A percentile compares a stretch with the other conserved stretches of the same genome.
phyloP scores from a whole-genome alignment of 306 rosid species.

The Comarum palustre region DNA sequence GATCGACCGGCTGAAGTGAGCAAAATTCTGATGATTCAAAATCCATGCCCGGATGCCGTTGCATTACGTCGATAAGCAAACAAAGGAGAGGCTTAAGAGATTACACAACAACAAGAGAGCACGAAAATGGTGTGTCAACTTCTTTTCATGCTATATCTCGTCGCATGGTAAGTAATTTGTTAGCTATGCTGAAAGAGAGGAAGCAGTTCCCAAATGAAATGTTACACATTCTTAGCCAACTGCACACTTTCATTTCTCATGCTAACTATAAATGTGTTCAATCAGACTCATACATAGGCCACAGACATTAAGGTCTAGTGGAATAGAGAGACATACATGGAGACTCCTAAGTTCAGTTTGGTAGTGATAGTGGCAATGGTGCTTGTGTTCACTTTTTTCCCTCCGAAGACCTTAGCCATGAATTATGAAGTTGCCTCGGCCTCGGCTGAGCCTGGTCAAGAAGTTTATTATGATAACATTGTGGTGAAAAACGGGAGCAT shows the following conservation, averaged over 20 bases:
- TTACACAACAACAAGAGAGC: slow-evolving; percentile 1
- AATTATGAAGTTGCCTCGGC: not conserved
- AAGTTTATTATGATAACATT: not conserved
- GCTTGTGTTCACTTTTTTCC: not conserved
- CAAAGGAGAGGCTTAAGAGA: not conserved
- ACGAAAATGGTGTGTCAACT: not conserved
- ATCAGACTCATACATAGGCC: not conserved
- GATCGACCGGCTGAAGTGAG: not conserved
- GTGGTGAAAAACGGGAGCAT: not conserved
- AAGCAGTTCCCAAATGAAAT: not conserved
- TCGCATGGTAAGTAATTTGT: not conserved
- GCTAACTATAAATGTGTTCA: not conserved
- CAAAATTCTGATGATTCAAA: too few species aligned
- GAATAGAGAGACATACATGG: not conserved
- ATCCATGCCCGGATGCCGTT: not conserved
- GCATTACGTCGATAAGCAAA: not conserved
- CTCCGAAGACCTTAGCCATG: not conserved
- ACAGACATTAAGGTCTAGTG: not conserved
- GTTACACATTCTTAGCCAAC: not conserved
- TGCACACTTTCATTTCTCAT: not conserved
- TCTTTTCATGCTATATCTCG: not conserved
- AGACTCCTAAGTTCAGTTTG: not conserved
- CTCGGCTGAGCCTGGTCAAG: not conserved
- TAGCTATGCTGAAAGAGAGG: not conserved
- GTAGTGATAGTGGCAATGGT: not conserved